Percentiles rank a stretch among this genome's conserved stretches.
These are phyloP conservation scores for Aspergillus asperescens DNA, from an alignment of 495 filamentous ascomycete genomes.

Conservation along the genomic window DNA sequence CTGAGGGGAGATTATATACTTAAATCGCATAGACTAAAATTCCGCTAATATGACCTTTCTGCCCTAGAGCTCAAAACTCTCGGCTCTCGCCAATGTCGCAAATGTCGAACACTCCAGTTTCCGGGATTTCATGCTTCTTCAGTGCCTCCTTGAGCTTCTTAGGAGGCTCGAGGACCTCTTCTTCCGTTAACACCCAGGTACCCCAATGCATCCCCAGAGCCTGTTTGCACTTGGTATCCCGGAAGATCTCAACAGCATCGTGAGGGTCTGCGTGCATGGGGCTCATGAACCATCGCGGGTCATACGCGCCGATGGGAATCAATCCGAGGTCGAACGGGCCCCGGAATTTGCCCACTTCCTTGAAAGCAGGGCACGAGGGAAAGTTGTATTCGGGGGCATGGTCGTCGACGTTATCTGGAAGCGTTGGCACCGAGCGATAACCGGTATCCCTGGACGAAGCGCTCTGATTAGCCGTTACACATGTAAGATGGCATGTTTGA, in stretches of 20 bases:
- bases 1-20: neutral
- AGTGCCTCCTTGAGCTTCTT: slow-evolving; percentile 70
- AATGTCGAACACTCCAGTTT: slow-evolving; percentile 81
- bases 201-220: slow-evolving; percentile 95
- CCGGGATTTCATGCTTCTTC: slow-evolving; percentile 58
- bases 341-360: slow-evolving; percentile 71
- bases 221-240: slow-evolving; percentile 73
- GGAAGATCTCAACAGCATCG: slow-evolving; percentile 86
- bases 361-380: slow-evolving; percentile 80
- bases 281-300: slow-evolving; percentile 69
- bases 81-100: slow-evolving; percentile 82
- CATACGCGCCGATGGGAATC: slow-evolving; percentile 92
- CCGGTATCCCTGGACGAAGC: slow-evolving; percentile 55
- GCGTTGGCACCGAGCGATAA: slow-evolving; percentile 73
- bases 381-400: slow-evolving; percentile 64
- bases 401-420: slow-evolving; percentile 64
- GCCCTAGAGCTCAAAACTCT: slow-evolving; percentile 51
- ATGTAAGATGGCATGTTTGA: slow-evolving; percentile 8
- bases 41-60: neutral
- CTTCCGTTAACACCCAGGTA: slow-evolving; percentile 83
- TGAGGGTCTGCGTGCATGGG: slow-evolving; percentile 83
- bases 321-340: slow-evolving; percentile 91
- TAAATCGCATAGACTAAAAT: neutral
- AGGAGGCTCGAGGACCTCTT: slow-evolving; percentile 83
- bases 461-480: neutral